Conservation (phyloP, 805 yeast genomes). For the Metschnikowia henanensis region DNA sequence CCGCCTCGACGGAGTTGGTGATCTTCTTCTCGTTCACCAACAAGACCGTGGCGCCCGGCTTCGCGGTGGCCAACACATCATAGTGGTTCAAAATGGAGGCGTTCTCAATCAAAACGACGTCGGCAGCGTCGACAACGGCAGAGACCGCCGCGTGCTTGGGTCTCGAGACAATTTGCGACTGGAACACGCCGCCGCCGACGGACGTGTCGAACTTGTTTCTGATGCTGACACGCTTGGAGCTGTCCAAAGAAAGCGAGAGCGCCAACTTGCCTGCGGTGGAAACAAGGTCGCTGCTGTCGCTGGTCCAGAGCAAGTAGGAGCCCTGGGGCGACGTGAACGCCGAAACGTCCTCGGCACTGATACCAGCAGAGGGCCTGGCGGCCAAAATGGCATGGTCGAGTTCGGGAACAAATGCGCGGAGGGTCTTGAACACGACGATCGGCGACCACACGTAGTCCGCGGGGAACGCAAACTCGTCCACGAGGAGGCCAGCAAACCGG, state of each 20-base stretch:
- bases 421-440: slow-evolving; percentile 48
- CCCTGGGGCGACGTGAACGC: slow-evolving; percentile 46
- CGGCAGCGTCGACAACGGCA: slow-evolving; percentile 53
- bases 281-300: slow-evolving; percentile 58
- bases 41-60: slow-evolving; percentile 52
- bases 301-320: slow-evolving; percentile 61
- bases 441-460: slow-evolving; percentile 58
- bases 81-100: slow-evolving; percentile 51
- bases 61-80: slow-evolving; percentile 63
- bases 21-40: slow-evolving; percentile 38
- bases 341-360: slow-evolving; percentile 18
- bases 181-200: slow-evolving; percentile 71
- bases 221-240: slow-evolving; percentile 49
- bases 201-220: slow-evolving; percentile 72
- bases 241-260: slow-evolving; percentile 66
- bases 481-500: slow-evolving; percentile 33
- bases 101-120: slow-evolving; percentile 64
- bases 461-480: slow-evolving; percentile 54
- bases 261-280: slow-evolving; percentile 65
- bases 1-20: slow-evolving; percentile 43
- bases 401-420: slow-evolving; percentile 40
- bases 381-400: slow-evolving; percentile 27
- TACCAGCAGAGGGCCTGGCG: slow-evolving; percentile 18
- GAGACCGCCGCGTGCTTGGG: slow-evolving; percentile 8
- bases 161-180: slow-evolving; percentile 56